Evolutionary conservation across 768 basidiomycete genomes (phyloP), one percentile per base, ranked within the genome.

Genomic region (Amanita exitialis): DNA sequence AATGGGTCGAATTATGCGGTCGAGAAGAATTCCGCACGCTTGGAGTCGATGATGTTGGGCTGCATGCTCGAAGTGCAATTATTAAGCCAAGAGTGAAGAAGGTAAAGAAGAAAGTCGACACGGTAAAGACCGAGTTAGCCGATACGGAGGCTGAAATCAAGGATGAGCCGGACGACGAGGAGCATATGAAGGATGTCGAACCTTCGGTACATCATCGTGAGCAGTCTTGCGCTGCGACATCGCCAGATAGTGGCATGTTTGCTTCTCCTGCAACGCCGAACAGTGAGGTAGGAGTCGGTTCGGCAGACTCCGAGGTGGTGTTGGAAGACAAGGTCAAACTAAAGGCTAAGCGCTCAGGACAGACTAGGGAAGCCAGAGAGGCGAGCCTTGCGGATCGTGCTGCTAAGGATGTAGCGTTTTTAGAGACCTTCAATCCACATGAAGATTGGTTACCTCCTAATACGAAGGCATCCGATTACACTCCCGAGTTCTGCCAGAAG

Each of bases 401-500:
- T 50, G 66, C 67, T 47, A 68, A 68, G 30, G 77, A 78, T 62
- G 53, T 59, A 6, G 67, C 67, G 0, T 96, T 92, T 62, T 69
- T 91, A 23, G 69, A 82, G 39, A 68, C 69, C 0, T 95, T 94
- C 59, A 78, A 86, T 48, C 86, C 88, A 0, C 70, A 73, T 37
- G 69, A 70, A 6, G 81, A 83, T 53, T 96, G 92, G 92, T 66
- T 95, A 6, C 93, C 93, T 6, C 70, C 75, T 1, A 78, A 78
- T 47, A 94, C 90, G 0, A 74, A 69, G 7, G 62, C 81, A 0
- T 69, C 74, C 13, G 92, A 97, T 63, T 99, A 93, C 59, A 93
- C 89, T 0, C 75, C 78, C 10, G 92, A 95, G 54, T 87, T 90
- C 54, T 96, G 94, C 63, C 78, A 80, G 53, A 82, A 83, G 54